Percentiles rank a stretch among this genome's conserved stretches.
Evolutionary conservation across 176 grass and related monocot species (phyloP).

Genomic region (Avena sativa): DNA sequence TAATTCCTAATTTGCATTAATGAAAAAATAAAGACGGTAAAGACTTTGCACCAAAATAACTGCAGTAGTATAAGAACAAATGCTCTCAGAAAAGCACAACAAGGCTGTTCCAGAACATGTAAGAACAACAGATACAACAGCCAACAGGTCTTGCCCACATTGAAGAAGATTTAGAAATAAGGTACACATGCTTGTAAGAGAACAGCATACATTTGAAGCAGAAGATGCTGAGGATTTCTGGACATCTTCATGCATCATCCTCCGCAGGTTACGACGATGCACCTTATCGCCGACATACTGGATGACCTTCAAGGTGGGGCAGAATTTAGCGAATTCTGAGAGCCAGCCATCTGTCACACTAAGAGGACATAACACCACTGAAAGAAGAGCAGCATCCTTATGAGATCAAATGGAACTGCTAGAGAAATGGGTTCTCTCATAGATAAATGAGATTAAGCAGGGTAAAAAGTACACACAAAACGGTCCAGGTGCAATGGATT

Average conservation of each 20-base stretch:
- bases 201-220: constrained; percentile 51
- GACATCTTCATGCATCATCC: constrained; percentile 52
- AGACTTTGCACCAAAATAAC: not conserved
- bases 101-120: not conserved
- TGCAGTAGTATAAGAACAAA: not conserved
- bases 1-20: constrained; percentile 58
- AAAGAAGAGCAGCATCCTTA: constrained; percentile 27
- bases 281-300: constrained; percentile 74
- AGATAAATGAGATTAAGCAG: not conserved
- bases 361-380: constrained; percentile 93
- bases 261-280: constrained; percentile 66
- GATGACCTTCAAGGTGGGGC: constrained; percentile 64
- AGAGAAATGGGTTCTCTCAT: not conserved
- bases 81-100: not conserved
- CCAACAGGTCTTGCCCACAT: not conserved
- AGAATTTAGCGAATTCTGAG: constrained; percentile 85
- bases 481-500: constrained; percentile 58
- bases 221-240: constrained; percentile 40
- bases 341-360: constrained; percentile 84
- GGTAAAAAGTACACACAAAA: constrained; percentile 58
- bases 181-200: not conserved
- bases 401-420: constrained; percentile 38
- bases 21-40: constrained; percentile 1
- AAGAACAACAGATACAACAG: not conserved
- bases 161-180: not conserved